These are phyloP conservation scores for Fonsecaea multimorphosa DNA, from an alignment of 2,329 filamentous ascomycete genomes.

Conservation along the genomic window DNA sequence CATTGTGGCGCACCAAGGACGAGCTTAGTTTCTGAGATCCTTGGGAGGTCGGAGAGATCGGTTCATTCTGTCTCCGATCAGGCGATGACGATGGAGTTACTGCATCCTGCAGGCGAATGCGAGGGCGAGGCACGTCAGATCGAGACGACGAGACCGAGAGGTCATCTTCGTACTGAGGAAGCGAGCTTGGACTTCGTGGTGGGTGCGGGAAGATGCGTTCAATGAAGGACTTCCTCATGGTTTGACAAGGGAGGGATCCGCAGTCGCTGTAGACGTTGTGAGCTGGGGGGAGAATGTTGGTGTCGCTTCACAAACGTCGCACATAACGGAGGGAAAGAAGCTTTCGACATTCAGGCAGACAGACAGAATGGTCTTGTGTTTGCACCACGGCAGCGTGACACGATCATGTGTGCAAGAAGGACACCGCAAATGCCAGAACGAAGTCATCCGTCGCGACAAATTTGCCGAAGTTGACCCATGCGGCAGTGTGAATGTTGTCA, in stretches of 20 bases:
- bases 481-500: not conserved
- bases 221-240: conserved; percentile 40
- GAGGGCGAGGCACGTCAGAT: conserved; percentile 21
- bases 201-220: conserved; percentile 38
- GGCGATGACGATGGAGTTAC: conserved; percentile 8
- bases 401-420: conserved; percentile 11
- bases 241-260: not conserved
- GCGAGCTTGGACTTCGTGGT: conserved; percentile 14
- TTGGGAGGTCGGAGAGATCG: conserved; percentile 7
- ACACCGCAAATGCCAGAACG: not conserved
- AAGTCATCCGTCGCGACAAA: conserved; percentile 1
- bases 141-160: conserved; percentile 11
- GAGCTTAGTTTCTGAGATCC: conserved; percentile 25
- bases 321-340: not conserved
- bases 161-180: conserved; percentile 33
- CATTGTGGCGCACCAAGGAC: conserved; percentile 38
- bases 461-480: conserved; percentile 15
- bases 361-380: not conserved
- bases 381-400: conserved; percentile 7
- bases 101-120: conserved; percentile 30
- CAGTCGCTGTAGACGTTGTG: not conserved
- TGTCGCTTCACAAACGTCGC: not conserved
- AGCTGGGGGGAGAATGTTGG: not conserved
- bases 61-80: not conserved
- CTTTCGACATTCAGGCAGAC: conserved; percentile 3